Base-by-base conservation (phyloP, 1,284 basidiomycete genomes). In the Xerocomus cyaneibrunnescens region DNA sequence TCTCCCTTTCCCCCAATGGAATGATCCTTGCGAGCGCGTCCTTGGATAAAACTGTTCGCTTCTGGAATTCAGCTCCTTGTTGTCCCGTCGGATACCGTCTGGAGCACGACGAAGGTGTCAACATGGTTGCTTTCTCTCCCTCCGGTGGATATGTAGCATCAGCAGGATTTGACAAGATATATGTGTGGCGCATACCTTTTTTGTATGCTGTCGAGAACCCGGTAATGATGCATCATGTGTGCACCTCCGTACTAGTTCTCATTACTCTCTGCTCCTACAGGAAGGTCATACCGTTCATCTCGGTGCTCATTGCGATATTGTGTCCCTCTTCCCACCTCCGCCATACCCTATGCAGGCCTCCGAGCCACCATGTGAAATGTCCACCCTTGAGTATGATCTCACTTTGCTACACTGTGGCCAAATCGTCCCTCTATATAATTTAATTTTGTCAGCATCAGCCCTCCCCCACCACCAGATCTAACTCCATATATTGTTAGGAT, bases 31-130 rank as follows among this genome's bases (percentile, higher is more conserved):
- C 31, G 13, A 32, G 31, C 31, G 31, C 31, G 16, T 32, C 31
- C 10, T 16, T 2, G 13, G 31, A 32, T 32, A 32, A n/a, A 5
- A 32, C 45, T 0, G 3, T 62, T 14, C 50, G 41, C 19, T 52
- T 65, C 42, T 64, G 61, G 61, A 27, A 56, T 16, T 1, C 45
- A 3, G 2, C 17, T 0, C 45, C 45, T 6, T 48, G 58, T 5
- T 3, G 19, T 5, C 30, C 36, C 0, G 12, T 62, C 2, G 36
- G 39, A 27, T 8, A 45, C 8, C 16, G 21, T 27, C 30, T 59
- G 3, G 17, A 21, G 7, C 46, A 42, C 13, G 1, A 3, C 2
- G 14, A 19, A 0, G 0, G 1, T 5, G 19, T 55, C 16, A 1
- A 1, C 0, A 7, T 7, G 0, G 19, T 57, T 19, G 28, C 23